Evolutionary conservation across 257 asterid genomes (phyloP), one percentile per base, ranked within the genome.

Genomic region (Primulina eburnea): DNA sequence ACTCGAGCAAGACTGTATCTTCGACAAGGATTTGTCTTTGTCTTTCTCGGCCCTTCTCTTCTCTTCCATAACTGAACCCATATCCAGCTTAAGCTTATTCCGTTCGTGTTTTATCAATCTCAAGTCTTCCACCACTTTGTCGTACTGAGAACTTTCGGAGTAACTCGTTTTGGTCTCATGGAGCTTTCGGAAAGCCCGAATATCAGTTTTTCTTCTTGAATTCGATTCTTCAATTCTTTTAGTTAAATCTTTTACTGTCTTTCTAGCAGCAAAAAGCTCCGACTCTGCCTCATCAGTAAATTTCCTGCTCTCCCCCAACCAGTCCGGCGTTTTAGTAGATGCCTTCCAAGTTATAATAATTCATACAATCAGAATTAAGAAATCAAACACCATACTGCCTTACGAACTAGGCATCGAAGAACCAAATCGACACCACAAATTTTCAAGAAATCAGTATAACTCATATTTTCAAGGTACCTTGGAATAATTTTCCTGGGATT

Each of bases 61-160:
- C 68, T 87, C 92, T 53, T 90, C 88, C 72, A 79, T 40, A 66
- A 85, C 75, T 2, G 89, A 74, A 79, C 90, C 95, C 88, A 89
- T 83, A 69, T 87, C 92, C 80, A 82, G 80, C 92, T 90, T 90
- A 26, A 90, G 92, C 84, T 79, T 84, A 21, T 81, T 75, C 80
- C 83, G 18, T 30, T 92, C 96, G 35, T 73, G 85, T 69, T 89
- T 90, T n/a, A 80, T 77, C 20, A 30, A 20, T 66, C 83, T 87
- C 84, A 93, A 74, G 52, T 90, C 96, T 53, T 56, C 67, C 84
- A 83, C 60, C 77, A 82, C 89, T 66, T 79, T 70, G 24, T 21
- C 77, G 16, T 78, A 68, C 77, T 74, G 83, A 30, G 65, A 73
- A 62, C 76, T 71, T 7, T 68, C 79, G 5, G 62, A 4, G 75